Base-by-base conservation (phyloP, 805 yeast species). In the Candida insectorum region DNA sequence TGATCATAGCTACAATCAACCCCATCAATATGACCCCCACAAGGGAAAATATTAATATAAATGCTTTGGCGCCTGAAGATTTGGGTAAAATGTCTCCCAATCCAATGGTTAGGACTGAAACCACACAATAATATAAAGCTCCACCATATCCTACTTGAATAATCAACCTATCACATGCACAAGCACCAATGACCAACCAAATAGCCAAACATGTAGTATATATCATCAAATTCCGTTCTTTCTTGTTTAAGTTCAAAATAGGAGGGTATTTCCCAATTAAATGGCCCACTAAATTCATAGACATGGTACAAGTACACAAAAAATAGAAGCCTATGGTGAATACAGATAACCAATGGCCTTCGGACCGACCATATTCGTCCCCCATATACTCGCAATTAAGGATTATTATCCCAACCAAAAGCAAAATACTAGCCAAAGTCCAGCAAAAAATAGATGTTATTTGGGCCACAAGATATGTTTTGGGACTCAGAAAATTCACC, bases 271-370 rank as follows among this genome's bases (percentile, higher is more conserved):
- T 77, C 3, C 71, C 63, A 24, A 65, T 33, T 10, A 65, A 43
- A 48, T 75, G 81, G 2, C 96, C 95, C 5, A 69, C 33, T 39
- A 74, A 77, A 58, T 86, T 87, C 22, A 77, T 40, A 1, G 68
- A 35, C 28, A 85, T 62, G 11, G 79, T 52, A 1, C 65, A 13
- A 3, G 79, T 67, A 44, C 89, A 81, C 5, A 61, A 28, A 39
- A 75, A 71, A 54, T 88, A 86, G 16, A 85, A 57, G 1, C 69
- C 60, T 4, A 77, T 69, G 0, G 95, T 84, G 39, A 81, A 58
- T 0, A 75, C 74, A 0, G 87, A 95, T 54, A 71, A 81, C 88
- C 89, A 87, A 52, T 74, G 87, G 2, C 94, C 95, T 43, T 76
- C 81, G 0, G 85, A 62, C 22, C 49, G 33, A 2, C 15, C 14